phyloP scores from a whole-genome alignment of 257 asterid species.

The Fraxinus excelsior region DNA sequence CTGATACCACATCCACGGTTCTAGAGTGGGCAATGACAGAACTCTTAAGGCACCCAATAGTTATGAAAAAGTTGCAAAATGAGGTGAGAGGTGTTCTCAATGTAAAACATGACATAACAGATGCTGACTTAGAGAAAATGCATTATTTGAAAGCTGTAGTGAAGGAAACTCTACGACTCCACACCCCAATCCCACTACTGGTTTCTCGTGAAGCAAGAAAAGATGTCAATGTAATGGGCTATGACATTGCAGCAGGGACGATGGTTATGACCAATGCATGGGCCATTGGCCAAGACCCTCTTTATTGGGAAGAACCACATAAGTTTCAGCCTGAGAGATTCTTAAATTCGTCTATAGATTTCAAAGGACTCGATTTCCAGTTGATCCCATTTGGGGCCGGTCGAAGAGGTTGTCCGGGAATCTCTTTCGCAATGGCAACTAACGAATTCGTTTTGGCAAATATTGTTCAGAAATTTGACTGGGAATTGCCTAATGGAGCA shows the following conservation, averaged over 20 bases:
- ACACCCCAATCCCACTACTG: slow-evolving; percentile 20
- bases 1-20: slow-evolving; percentile 29
- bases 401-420: slow-evolving; percentile 44
- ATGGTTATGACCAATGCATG: slow-evolving; percentile 26
- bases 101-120: slow-evolving; percentile 8
- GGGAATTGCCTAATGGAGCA: slow-evolving; percentile 36
- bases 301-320: slow-evolving; percentile 32
- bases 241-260: slow-evolving; percentile 19
- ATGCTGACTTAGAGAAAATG: slow-evolving; percentile 17
- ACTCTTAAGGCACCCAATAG: slow-evolving; percentile 21
- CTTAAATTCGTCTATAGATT: slow-evolving; percentile 26
- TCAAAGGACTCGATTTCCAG: slow-evolving; percentile 39
- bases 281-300: slow-evolving; percentile 39
- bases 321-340: slow-evolving; percentile 41
- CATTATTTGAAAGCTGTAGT: slow-evolving; percentile 16
- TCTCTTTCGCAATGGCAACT: slow-evolving; percentile 25
- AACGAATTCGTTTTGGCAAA: slow-evolving; percentile 42
- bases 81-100: slow-evolving; percentile 20
- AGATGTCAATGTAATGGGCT: slow-evolving; percentile 21
- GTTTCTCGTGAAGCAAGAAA: slow-evolving; percentile 24
- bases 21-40: slow-evolving; percentile 36
- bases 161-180: slow-evolving; percentile 7
- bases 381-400: slow-evolving; percentile 57
- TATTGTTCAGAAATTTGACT: slow-evolving; percentile 39
- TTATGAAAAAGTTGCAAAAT: slow-evolving; percentile 20